phyloP scores from a whole-genome alignment of 2,329 filamentous ascomycete genomes.

The Alternaria metachromatica region DNA sequence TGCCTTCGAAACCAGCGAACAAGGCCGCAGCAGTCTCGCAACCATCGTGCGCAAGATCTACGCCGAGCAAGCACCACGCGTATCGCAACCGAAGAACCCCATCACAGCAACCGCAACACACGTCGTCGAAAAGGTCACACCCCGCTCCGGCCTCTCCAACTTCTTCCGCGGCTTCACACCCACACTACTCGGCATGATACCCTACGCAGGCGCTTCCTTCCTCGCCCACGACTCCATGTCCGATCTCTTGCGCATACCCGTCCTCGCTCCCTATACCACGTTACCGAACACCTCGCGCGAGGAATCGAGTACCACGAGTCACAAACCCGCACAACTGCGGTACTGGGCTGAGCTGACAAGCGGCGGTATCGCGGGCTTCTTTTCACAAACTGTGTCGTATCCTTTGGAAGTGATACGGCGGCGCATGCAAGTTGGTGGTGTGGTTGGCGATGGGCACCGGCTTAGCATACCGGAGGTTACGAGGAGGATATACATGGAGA shows the following conservation, averaged over 20 bases:
- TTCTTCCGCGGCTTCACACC: slow-evolving; percentile 95
- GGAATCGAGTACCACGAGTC: slow-evolving; percentile 47
- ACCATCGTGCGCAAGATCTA: slow-evolving; percentile 88
- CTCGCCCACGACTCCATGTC: slow-evolving; percentile 90
- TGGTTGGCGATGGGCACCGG: slow-evolving; percentile 86
- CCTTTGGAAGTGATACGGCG: slow-evolving; percentile 90
- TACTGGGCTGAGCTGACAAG: slow-evolving; percentile 87
- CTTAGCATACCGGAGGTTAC: slow-evolving; percentile 81
- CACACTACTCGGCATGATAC: slow-evolving; percentile 92
- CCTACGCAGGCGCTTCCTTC: slow-evolving; percentile 95
- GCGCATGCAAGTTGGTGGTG: slow-evolving; percentile 95
- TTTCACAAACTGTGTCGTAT: slow-evolving; percentile 92
- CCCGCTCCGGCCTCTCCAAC: slow-evolving; percentile 76
- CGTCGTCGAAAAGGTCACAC: slow-evolving; percentile 61
- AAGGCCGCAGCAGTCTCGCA: slow-evolving; percentile 72
- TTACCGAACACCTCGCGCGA: slow-evolving; percentile 63
- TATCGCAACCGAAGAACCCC: slow-evolving; percentile 33
- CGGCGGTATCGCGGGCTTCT: slow-evolving; percentile 83
- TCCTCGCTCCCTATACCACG: slow-evolving; percentile 75
- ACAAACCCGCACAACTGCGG: slow-evolving; percentile 73
- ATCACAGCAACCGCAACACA: slow-evolving; percentile 51
- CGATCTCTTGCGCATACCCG: slow-evolving; percentile 77
- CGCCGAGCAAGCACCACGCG: slow-evolving; percentile 66
- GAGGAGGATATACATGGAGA: slow-evolving; percentile 74
- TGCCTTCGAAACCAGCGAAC: slow-evolving; percentile 88